phyloP scores from a whole-genome alignment of 805 yeast genomes.

The Ogataea neopini region DNA sequence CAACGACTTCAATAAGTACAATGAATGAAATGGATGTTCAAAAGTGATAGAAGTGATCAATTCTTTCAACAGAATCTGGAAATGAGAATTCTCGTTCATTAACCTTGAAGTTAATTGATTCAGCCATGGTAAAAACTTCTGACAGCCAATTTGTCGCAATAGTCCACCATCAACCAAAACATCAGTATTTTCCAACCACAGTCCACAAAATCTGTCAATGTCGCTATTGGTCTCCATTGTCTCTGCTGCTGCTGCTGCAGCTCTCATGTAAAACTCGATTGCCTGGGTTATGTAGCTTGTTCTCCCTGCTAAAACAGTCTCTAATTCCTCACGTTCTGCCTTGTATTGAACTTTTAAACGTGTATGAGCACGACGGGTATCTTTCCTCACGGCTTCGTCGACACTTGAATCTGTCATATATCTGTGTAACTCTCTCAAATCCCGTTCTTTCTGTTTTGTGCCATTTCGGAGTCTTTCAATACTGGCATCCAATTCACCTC shows the following conservation, averaged over 20 bases:
- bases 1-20: conserved; percentile 63
- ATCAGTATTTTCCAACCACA: conserved; percentile 68
- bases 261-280: conserved; percentile 56
- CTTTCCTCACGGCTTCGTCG: conserved; percentile 47
- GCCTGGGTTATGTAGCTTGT: conserved; percentile 48
- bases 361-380: conserved; percentile 53
- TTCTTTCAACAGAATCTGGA: conserved; percentile 54
- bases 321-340: conserved; percentile 50
- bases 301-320: conserved; percentile 38
- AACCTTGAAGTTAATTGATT: conserved; percentile 79
- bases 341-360: conserved; percentile 48
- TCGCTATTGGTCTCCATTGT: conserved; percentile 52
- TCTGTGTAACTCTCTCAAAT: conserved; percentile 48
- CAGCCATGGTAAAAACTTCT: conserved; percentile 75
- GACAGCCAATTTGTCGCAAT: conserved; percentile 49
- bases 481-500: conserved; percentile 44
- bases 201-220: conserved; percentile 73
- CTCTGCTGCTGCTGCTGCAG: conserved; percentile 53
- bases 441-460: conserved; percentile 40
- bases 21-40: conserved; percentile 70
- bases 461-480: conserved; percentile 38
- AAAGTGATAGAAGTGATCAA: conserved; percentile 40
- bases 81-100: conserved; percentile 45
- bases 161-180: conserved; percentile 36
- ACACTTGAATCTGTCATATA: conserved; percentile 44